Evolutionary conservation across 2,329 filamentous ascomycete genomes (phyloP), one percentile per base, ranked within the genome.

Genomic region (Colletotrichum sp.): DNA sequence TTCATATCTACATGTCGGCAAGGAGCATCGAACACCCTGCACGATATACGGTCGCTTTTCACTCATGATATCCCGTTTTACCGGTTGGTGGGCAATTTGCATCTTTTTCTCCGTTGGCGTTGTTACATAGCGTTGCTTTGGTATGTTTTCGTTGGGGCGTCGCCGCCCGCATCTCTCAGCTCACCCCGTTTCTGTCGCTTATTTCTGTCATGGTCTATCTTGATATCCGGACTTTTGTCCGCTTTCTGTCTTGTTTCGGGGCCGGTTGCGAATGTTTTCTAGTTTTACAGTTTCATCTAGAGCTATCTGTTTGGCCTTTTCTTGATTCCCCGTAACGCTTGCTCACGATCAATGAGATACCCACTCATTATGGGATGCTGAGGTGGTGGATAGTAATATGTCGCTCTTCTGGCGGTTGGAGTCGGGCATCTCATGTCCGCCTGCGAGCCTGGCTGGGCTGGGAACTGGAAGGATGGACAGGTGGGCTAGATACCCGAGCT

Each of bases 321-420:
- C 30, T 63, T 71, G 59, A 59, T 71, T 77, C 39, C 49, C 71
- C 36, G 65, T 62, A 39, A 71, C 66, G 75, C 65, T 77, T 75
- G 30, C 66, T 75, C 66, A 75, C 71, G 66, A 77, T 66, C 65
- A 66, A 71, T 52, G 71, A 71, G 75, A 77, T 77, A 77, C 75
- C 74, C 75, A 65, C 65, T 65, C 62, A 69, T 65, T 71, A 63
- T 69, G 21, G 30, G 71, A 71, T 71, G 65, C 52, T 18, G 21
- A 55, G 24, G 64, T 12, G 64, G 32, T 77, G 75, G 71, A 76
- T 26, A 39, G 64, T 69, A 69, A 69, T 76, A 44, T 67, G 57
- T 64, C 70, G 69, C 32, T 62, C 57, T 59, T n/a, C 21, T 18
- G n/a, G 69, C 64, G 70, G 28, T 57, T 34, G 63, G 30, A 13